These are phyloP conservation scores for Kodamaea sp. DNA, from an alignment of 1,139 yeast genomes.

Conservation along the genomic window DNA sequence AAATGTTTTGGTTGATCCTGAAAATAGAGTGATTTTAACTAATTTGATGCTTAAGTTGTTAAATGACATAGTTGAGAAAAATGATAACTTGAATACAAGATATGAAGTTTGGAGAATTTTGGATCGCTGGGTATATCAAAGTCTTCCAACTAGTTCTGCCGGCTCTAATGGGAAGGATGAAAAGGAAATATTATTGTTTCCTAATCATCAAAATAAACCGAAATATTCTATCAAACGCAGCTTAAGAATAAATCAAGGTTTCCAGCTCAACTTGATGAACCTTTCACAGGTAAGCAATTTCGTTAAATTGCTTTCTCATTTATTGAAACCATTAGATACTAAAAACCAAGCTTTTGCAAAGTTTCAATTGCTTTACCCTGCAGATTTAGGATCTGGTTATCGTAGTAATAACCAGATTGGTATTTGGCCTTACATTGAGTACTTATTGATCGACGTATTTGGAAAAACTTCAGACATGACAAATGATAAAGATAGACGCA, in stretches of 20 bases:
- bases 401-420: conserved; percentile 54
- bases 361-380: conserved; percentile 54
- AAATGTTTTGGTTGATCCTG: conserved; percentile 29
- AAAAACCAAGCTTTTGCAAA: conserved; percentile 34
- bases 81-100: conserved; percentile 31
- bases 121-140: conserved; percentile 70
- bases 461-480: conserved; percentile 34
- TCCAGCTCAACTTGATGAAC: conserved; percentile 32
- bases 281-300: conserved; percentile 64
- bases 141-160: conserved; percentile 19
- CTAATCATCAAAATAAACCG: conserved; percentile 14
- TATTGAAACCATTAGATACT: conserved; percentile 24
- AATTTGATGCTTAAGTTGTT: conserved; percentile 41
- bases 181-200: conserved; percentile 7
- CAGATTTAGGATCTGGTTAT: conserved; percentile 57
- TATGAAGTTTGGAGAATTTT: conserved; percentile 62
- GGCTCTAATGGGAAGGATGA: conserved; percentile 8
- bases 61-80: conserved; percentile 45
- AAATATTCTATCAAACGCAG: conserved; percentile 24
- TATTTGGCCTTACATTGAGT: conserved; percentile 78
- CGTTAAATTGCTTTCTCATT: conserved; percentile 43
- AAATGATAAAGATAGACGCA: conserved; percentile 36
- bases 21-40: conserved; percentile 33
- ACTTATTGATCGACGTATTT: conserved; percentile 62
- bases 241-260: conserved; percentile 33